Evolutionary conservation across 768 basidiomycete genomes (phyloP), one percentile per base, ranked within the genome.

Genomic region (Astraeus odoratus): DNA sequence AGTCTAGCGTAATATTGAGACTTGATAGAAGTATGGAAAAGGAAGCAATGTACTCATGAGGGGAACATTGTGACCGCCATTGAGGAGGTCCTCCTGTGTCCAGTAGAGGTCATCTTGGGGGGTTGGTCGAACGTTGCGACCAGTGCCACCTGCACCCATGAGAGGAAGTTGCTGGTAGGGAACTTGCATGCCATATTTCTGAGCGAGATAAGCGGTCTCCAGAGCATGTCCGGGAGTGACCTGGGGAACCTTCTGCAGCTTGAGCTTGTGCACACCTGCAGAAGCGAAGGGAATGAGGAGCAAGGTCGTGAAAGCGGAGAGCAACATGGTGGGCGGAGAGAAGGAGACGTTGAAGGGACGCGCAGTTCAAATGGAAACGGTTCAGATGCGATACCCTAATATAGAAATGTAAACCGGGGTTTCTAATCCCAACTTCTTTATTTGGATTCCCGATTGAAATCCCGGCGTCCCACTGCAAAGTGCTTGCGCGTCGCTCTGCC

Each of bases 31-130:
- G 34, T 0, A n/a, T 23, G 22, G 25, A 19, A 36, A 25, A 5
- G 53, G 33, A 25, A n/a, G 24, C 26, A 25, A 73, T 88, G 51
- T 57, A 95, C 95, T 96, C 58, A 75, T 83, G 36, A 99, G 74
- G 51, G 96, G 95, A 42, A 97, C 87, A 30, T 68, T 66, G 63
- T 98, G 95, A 29, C 90, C 92, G 44, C 80, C 86, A 42, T 81
- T 76, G 48, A 66, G 56, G 47, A 77, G 55, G 39, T 82, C 73
- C 34, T 84, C 81, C 65, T 94, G 90, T 1, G 83, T 86, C 86
- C 88, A 92, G 66, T 75, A 81, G 40, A 88, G 73, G 29, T 76
- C 75, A 34, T 88, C 80, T 33, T 69, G 73, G 39, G 73, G 64
- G 20, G 68, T 66, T 19, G 80, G 67, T 22, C 69, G 78, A 38